Evolutionary conservation across 768 basidiomycete genomes (phyloP), one percentile per base, ranked within the genome.

Genomic region (Suillus tomentosus): DNA sequence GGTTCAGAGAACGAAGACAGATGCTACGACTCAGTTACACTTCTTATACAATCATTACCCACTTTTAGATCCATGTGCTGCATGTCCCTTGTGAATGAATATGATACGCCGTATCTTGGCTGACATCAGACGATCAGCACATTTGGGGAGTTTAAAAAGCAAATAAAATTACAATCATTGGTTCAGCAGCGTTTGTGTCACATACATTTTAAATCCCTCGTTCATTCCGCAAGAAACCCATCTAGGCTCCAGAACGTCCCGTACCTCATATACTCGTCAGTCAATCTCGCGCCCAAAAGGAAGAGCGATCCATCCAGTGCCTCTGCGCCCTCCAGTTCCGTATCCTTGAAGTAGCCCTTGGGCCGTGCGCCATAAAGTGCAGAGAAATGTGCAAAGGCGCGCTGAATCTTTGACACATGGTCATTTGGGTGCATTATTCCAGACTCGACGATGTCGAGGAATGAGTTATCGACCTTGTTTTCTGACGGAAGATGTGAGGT

Each of bases 361-460:
- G 65, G 66, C 9, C 70, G 71, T 1, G 24, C 66, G 2, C 78
- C 74, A 43, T 78, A 79, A 0, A 79, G 17, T 9, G 66, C 62
- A 43, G 72, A 62, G 59, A 70, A 79, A 64, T 79, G 79, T 0
- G 73, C 74, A 31, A 79, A 71, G 0, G 77, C 36, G 0, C 76
- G 74, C 39, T 78, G 76, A 17, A 75, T 66, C 62, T 79, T 79
- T 59, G 67, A 10, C 9, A 78, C 3, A 51, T 79, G 78, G 6
- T 79, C 77, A 3, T 64, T 58, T 0, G 79, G 79, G 63, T 80
- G 76, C 0, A 73, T 55, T 48, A 81, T 70, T 8, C 76, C 69
- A 3, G 74, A 73, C 61, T 82, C 76, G 47, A 82, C 69, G 66
- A 82, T 72, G 0, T 75, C 71, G 5, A 80, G 62, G 77, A 82